Evolutionary conservation across 2,329 filamentous ascomycete species (phyloP).

Genomic region (Chlorencoelia australis): DNA sequence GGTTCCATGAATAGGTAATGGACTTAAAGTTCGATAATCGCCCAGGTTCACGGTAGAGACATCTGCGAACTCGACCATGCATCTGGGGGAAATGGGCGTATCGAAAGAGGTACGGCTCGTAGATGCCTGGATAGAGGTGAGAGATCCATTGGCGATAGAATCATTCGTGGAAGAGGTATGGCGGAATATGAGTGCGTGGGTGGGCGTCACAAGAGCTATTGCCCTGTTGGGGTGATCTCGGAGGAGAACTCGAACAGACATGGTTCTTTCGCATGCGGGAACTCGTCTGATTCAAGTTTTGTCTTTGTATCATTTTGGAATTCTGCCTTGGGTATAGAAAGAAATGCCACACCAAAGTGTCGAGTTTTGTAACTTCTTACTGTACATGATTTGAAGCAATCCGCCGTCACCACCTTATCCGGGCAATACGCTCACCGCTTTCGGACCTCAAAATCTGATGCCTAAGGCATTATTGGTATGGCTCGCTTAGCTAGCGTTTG

Average conservation of each 20-base stretch:
- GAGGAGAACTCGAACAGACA: conserved; percentile 35
- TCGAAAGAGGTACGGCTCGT: conserved; percentile 31
- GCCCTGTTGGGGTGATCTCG: conserved; percentile 80
- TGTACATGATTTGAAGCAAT: too few species aligned
- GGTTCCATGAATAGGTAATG: conserved; percentile 71
- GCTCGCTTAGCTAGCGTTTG: too few species aligned
- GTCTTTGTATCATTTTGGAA: not conserved
- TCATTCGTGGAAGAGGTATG: conserved; percentile 60
- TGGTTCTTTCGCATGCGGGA: conserved; percentile 14
- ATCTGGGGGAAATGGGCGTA: conserved; percentile 30
- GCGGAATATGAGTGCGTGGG: conserved; percentile 76
- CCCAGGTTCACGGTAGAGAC: conserved; percentile 54
- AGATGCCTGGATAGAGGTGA: conserved; percentile 40
- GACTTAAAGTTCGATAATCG: conserved; percentile 67
- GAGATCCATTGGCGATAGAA: conserved; percentile 46
- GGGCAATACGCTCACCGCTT: too few species aligned
- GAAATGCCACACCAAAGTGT: not conserved
- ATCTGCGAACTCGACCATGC: conserved; percentile 80
- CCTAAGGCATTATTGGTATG: too few species aligned
- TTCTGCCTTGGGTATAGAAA: conserved; percentile 1
- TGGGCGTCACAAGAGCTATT: conserved; percentile 72
- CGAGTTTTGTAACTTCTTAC: too few species aligned
- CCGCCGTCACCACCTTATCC: too few species aligned
- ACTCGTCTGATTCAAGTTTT: too few species aligned
- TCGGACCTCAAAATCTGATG: too few species aligned